Evolutionary conservation across 768 basidiomycete genomes (phyloP).

Genomic region (Tricholoma sp.): DNA sequence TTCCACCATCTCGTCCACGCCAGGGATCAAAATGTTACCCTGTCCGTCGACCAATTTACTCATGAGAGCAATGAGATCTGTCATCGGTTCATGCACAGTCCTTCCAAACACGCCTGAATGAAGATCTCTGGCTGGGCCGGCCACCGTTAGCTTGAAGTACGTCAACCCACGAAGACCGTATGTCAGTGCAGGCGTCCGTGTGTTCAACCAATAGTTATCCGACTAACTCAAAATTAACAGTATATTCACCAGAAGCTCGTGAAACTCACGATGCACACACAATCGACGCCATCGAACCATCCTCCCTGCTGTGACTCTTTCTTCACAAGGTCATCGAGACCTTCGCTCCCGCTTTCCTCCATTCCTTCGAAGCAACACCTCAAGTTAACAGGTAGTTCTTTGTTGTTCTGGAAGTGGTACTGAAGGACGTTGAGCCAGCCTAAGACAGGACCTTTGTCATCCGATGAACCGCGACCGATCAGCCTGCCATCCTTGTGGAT

Average conservation of each 20-base stretch:
- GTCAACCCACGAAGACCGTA: conserved; percentile 86
- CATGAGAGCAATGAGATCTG: conserved; percentile 81
- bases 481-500: conserved; percentile 47
- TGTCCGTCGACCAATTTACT: conserved; percentile 74
- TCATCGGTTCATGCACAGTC: conserved; percentile 89
- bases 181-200: conserved; percentile 73
- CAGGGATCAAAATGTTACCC: conserved; percentile 86
- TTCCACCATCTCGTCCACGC: conserved; percentile 81
- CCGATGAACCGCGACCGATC: conserved; percentile 82
- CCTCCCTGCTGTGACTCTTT: conserved; percentile 66
- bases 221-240: conserved; percentile 38
- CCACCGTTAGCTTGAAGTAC: conserved; percentile 79
- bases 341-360: conserved; percentile 93
- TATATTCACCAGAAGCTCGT: background rate
- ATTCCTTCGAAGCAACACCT: conserved; percentile 94
- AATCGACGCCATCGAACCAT: conserved; percentile 87
- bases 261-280: conserved; percentile 80
- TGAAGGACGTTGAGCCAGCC: conserved; percentile 91
- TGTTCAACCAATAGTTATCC: conserved; percentile 94
- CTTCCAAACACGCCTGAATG: conserved; percentile 88
- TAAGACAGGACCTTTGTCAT: conserved; percentile 88
- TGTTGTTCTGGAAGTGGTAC: conserved; percentile 63
- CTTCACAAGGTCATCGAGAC: conserved; percentile 82
- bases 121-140: conserved; percentile 82
- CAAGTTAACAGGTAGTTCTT: conserved; percentile 83